Evolutionary conservation across 2,329 filamentous ascomycete genomes (phyloP), one percentile per base, ranked within the genome.

Genomic region (Fusarium temperatum): DNA sequence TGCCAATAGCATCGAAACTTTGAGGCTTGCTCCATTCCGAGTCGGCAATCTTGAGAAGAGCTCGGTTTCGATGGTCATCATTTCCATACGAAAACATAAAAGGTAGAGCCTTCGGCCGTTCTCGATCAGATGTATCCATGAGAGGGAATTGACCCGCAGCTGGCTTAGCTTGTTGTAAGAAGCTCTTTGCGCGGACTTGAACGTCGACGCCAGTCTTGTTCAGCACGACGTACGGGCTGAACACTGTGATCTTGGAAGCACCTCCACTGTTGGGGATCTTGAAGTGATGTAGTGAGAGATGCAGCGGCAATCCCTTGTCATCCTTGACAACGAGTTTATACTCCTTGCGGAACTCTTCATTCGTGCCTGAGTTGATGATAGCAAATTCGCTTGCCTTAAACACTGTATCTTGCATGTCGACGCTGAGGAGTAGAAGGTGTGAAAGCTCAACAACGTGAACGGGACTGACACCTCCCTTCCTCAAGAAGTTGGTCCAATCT

Each of bases 401-500:
- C 2, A 93, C 91, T 0, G 95, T 98, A 79, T 99, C 96, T 83
- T 99, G 94, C 91, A 99, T 94, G 78, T 98, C 95, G 72, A 99
- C 89, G 78, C 96, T 98, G 78, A 99, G 89, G 36, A 99, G 87
- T 7, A 99, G 87, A 14, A 99, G 87, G 82, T 98, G 97, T 2
- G 96, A 98, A 26, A 99, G 87, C 83, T 99, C 96, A 24, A 98
- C 96, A 15, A 98, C 95, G 80, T 99, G 96, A 1, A 99, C 95
- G 2, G 97, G 97, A 81, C 96, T 99, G 64, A 98, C 92, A 20
- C 97, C 97, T 32, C 97, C 96, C 82, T 98, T 98, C 65, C 96
- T 91, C 53, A 99, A 85, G 84, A 99, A 99, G 81, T 99, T 99
- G 9, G 94, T 97, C 96, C 96, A 99, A 81, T 99, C 96, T 81